These are phyloP conservation scores for Dicorynia guianensis DNA, from an alignment of 306 rosid genomes.

Conservation along the genomic window DNA sequence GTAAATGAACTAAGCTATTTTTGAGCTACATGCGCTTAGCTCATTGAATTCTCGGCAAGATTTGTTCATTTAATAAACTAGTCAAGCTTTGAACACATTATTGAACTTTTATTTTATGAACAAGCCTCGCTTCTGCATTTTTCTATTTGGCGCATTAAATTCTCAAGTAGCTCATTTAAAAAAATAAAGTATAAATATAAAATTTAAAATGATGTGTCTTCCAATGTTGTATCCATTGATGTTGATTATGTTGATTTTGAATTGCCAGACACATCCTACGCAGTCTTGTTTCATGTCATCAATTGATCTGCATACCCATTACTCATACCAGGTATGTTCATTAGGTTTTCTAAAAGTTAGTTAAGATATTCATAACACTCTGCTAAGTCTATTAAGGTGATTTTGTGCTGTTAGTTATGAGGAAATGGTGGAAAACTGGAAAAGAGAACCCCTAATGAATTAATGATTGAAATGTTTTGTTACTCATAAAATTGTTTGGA, in stretches of 20 bases:
- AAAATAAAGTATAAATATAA: too few species aligned
- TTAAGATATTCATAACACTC: constrained; percentile 4
- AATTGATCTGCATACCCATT: constrained; percentile 95
- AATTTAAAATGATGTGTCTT: not conserved
- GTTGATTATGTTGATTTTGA: constrained; percentile 37
- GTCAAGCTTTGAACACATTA: too few species aligned
- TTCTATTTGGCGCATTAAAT: too few species aligned
- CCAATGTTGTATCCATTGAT: constrained; percentile 21
- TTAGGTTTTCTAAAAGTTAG: not conserved
- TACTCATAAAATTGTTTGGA: not conserved
- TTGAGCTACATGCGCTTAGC: too few species aligned
- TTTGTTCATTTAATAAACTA: too few species aligned
- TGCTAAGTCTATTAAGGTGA: constrained; percentile 28
- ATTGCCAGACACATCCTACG: constrained; percentile 92
- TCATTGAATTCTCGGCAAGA: too few species aligned
- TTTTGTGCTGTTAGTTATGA: constrained; percentile 23
- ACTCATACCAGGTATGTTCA: constrained; percentile 90
- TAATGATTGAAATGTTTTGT: constrained; percentile 1
- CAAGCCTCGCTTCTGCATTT: too few species aligned
- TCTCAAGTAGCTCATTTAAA: too few species aligned
- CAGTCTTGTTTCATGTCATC: constrained; percentile 99
- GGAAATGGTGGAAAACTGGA: constrained; percentile 30
- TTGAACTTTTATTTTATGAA: too few species aligned
- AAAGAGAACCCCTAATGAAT: constrained; percentile 13
- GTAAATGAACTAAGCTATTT: too few species aligned